Conservation (phyloP, 345 rosid species). For the Odontarrhena argentea region DNA sequence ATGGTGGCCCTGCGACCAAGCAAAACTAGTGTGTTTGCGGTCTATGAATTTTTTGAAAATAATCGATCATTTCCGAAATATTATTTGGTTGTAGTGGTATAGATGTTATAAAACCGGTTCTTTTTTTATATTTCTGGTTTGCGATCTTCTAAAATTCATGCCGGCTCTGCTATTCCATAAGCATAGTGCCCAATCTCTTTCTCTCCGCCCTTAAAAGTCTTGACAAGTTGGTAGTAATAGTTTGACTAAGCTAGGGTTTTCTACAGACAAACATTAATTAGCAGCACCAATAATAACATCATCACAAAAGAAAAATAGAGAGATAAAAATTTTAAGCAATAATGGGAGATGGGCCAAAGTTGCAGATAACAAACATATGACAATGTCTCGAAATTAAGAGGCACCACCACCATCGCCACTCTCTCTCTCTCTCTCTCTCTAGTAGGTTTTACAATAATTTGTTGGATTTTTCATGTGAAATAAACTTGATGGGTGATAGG, state of each 20-base stretch:
- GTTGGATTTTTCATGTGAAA: slow-evolving; percentile 38
- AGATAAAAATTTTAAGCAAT: slow-evolving; percentile 25
- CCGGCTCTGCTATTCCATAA: background rate
- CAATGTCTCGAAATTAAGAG: slow-evolving; percentile 42
- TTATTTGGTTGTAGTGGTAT: too few relatives aligned
- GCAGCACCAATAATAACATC: slow-evolving; percentile 25
- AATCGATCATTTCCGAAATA: too few relatives aligned
- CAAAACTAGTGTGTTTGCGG: too few relatives aligned
- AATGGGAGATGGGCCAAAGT: slow-evolving; percentile 43
- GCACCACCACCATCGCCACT: slow-evolving; percentile 34
- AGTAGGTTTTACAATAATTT: slow-evolving; percentile 32
- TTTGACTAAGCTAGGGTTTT: slow-evolving; percentile 29
- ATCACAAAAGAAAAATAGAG: slow-evolving; percentile 24
- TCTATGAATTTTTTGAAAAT: too few relatives aligned
- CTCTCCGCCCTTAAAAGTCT: slow-evolving; percentile 16
- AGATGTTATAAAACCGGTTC: too few relatives aligned
- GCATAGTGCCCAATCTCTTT: background rate
- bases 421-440: slow-evolving; percentile 32
- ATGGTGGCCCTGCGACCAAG: too few relatives aligned
- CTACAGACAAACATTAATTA: slow-evolving; percentile 27
- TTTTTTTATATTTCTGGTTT: too few relatives aligned
- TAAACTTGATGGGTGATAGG: slow-evolving; percentile 41
- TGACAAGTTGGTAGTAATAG: slow-evolving; percentile 12
- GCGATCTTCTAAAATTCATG: too few relatives aligned
- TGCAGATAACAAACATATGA: slow-evolving; percentile 43